Evolutionary conservation across 2,329 filamentous ascomycete genomes (phyloP).

Genomic region (Herpomyces periplanetae): DNA sequence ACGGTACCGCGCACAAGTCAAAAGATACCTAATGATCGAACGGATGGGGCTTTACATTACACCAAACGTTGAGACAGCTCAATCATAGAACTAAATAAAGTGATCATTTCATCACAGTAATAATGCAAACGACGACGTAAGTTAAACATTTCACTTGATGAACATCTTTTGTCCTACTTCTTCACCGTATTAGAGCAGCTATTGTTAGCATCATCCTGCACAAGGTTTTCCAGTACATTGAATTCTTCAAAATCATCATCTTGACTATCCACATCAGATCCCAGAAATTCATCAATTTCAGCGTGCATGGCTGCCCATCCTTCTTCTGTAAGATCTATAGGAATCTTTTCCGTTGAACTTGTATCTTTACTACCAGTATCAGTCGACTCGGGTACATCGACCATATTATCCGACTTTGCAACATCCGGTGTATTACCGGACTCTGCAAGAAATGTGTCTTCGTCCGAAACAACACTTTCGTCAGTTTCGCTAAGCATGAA

Average conservation of each 20-base stretch:
- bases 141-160: too few relatives aligned
- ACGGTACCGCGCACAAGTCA: too few relatives aligned
- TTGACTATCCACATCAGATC: slow-evolving; percentile 12
- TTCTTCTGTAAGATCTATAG: slow-evolving; percentile 13
- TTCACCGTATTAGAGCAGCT: too few relatives aligned
- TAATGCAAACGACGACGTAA: too few relatives aligned
- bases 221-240: slow-evolving; percentile 2
- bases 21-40: too few relatives aligned
- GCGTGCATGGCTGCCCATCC: slow-evolving; percentile 24
- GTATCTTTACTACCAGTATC: slow-evolving; percentile 6
- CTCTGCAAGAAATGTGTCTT: slow-evolving; percentile 9
- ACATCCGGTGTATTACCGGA: slow-evolving; percentile 6
- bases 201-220: slow-evolving; percentile 2
- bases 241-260: slow-evolving; percentile 5
- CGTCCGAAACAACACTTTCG: slow-evolving; percentile 8
- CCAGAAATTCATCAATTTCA: slow-evolving; percentile 35
- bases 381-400: slow-evolving; percentile 4
- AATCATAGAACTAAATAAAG: too few relatives aligned
- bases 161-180: too few relatives aligned
- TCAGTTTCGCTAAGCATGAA: slow-evolving; percentile 8
- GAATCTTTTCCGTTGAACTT: slow-evolving; percentile 6
- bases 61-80: too few relatives aligned
- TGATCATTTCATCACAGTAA: too few relatives aligned
- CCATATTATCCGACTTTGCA: slow-evolving; percentile 1
- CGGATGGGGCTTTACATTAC: too few relatives aligned